Conservation (phyloP, 805 yeast species). For the Ogataea naganishii region DNA sequence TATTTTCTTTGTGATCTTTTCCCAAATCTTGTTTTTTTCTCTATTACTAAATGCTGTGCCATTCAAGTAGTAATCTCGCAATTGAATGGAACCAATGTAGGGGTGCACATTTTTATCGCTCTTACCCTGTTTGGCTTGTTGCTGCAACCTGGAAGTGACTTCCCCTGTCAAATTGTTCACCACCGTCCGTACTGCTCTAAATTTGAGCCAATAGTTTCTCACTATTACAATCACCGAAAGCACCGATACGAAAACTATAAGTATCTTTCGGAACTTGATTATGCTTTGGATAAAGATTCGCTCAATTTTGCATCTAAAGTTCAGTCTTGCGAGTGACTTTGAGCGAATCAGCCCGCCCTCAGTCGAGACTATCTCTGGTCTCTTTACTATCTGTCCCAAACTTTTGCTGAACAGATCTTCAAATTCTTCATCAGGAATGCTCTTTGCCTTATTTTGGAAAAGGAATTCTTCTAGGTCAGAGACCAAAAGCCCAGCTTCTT, state of each 20-base stretch:
- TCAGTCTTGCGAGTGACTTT: slow-evolving; percentile 17
- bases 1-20: slow-evolving; percentile 39
- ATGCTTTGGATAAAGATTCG: slow-evolving; percentile 13
- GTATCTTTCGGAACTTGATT: slow-evolving; percentile 13
- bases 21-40: slow-evolving; percentile 48
- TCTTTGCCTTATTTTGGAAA: slow-evolving; percentile 38
- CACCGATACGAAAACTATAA: slow-evolving; percentile 8
- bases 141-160: slow-evolving; percentile 41
- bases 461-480: slow-evolving; percentile 53
- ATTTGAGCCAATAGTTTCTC: slow-evolving; percentile 27
- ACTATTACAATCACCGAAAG: slow-evolving; percentile 5
- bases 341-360: slow-evolving; percentile 13
- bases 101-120: slow-evolving; percentile 26
- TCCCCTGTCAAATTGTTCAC: slow-evolving; percentile 38
- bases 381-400: background rate
- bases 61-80: slow-evolving; percentile 54
- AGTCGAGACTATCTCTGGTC: background rate
- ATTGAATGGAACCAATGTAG: slow-evolving; percentile 61
- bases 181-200: slow-evolving; percentile 29
- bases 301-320: slow-evolving; percentile 19
- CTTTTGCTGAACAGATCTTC: slow-evolving; percentile 19
- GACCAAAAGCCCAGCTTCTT: slow-evolving; percentile 40
- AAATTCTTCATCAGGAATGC: slow-evolving; percentile 10
- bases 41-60: slow-evolving; percentile 26
- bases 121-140: slow-evolving; percentile 29